Conservation (phyloP, 805 yeast genomes). For the Candida chilensis region DNA sequence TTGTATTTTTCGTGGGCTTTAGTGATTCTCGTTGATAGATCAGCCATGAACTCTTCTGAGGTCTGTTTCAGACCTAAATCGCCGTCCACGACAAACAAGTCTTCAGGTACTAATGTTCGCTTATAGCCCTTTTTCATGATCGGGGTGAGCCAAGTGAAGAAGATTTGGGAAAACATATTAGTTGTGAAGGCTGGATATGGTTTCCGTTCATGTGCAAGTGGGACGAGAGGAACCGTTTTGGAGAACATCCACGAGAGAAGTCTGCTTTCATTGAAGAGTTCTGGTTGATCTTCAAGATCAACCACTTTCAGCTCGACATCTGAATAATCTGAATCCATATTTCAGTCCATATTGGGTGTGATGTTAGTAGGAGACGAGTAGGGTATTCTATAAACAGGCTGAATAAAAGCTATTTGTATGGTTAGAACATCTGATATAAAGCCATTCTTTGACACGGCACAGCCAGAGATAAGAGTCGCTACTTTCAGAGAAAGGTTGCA, state of each 20-base stretch:
- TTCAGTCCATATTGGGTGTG: too few relatives aligned
- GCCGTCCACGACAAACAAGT: slow-evolving; percentile 39
- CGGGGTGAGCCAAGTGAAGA: slow-evolving; percentile 66
- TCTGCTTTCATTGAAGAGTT: too few relatives aligned
- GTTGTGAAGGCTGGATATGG: slow-evolving; percentile 31
- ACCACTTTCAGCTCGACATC: too few relatives aligned
- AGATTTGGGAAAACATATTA: slow-evolving; percentile 31
- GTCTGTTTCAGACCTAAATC: slow-evolving; percentile 33
- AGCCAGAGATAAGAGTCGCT: too few relatives aligned
- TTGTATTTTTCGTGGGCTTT: slow-evolving; percentile 14
- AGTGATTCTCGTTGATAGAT: slow-evolving; percentile 20
- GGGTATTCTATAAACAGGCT: too few relatives aligned
- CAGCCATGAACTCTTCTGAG: slow-evolving; percentile 20
- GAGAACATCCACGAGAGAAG: slow-evolving; percentile 20
- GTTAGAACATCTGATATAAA: too few relatives aligned
- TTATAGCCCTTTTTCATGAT: slow-evolving; percentile 60
- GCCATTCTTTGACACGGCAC: too few relatives aligned
- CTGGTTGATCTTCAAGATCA: too few relatives aligned
- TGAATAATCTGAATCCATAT: too few relatives aligned
- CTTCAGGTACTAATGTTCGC: slow-evolving; percentile 59
- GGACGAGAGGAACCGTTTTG: slow-evolving; percentile 40
- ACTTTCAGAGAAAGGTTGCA: too few relatives aligned
- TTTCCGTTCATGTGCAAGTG: slow-evolving; percentile 38
- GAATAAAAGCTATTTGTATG: too few relatives aligned
- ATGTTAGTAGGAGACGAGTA: too few relatives aligned